Conservation (phyloP, 805 yeast genomes). For the Pichia cabralensis region DNA sequence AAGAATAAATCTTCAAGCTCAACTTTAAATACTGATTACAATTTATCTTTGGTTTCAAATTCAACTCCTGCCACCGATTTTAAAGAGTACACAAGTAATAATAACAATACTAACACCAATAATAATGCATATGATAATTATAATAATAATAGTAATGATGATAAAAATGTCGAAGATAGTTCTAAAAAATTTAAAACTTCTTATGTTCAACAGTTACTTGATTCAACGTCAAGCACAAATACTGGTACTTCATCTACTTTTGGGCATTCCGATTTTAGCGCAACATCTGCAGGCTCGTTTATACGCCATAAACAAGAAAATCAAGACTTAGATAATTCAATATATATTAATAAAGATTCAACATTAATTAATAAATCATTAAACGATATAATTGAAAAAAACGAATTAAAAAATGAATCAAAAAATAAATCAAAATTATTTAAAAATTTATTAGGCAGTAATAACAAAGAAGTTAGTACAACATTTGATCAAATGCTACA, state of each 20-base stretch:
- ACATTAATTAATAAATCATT: conserved; percentile 22
- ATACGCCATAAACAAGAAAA: conserved; percentile 48
- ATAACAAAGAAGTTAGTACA: conserved; percentile 20
- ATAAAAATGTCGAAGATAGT: no score
- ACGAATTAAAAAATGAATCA: conserved; percentile 27
- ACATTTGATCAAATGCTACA: conserved; percentile 26
- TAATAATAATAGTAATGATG: no score
- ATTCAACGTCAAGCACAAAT: conserved; percentile 20
- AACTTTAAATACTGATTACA: conserved; percentile 9
- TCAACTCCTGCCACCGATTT: no score
- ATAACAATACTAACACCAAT: no score
- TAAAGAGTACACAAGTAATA: no score
- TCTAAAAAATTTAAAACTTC: conserved; percentile 15
- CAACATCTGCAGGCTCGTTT: conserved; percentile 82
- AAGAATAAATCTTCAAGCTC: conserved; percentile 7
- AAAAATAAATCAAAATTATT: conserved; percentile 40
- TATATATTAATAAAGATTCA: conserved; percentile 7
- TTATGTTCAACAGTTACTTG: conserved; percentile 20
- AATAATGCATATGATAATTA: no score
- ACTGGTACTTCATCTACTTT: conserved; percentile 32
- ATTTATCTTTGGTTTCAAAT: no score
- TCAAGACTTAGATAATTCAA: conserved; percentile 11
- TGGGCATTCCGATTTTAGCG: conserved; percentile 65
- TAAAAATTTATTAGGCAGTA: conserved; percentile 31
- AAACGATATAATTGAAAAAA: conserved; percentile 34